Percentiles rank a stretch among this genome's conserved stretches.
Conservation (phyloP, 768 basidiomycete species). For the Collybia mongolica region DNA sequence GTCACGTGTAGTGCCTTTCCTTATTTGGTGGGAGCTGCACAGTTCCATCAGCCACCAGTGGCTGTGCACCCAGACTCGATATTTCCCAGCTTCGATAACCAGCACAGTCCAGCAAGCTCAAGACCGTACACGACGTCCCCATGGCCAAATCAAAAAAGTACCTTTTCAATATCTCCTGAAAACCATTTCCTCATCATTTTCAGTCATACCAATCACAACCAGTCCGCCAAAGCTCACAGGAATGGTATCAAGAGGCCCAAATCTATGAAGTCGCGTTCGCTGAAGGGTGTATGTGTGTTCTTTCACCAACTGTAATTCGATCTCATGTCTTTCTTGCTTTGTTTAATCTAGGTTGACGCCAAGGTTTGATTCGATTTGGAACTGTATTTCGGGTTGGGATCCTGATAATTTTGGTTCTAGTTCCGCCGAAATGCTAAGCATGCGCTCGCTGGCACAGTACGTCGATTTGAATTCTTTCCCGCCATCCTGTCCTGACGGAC, state of each 20-base stretch:
- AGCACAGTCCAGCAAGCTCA: conserved; percentile 21
- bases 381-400: background rate
- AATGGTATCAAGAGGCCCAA: conserved; percentile 93
- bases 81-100: conserved; percentile 8
- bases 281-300: conserved; percentile 81
- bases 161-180: conserved; percentile 17
- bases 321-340: conserved; percentile 6
- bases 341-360: conserved; percentile 61
- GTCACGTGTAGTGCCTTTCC: background rate
- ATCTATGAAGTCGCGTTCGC: conserved; percentile 69
- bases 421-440: conserved; percentile 82
- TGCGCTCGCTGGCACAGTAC: conserved; percentile 74
- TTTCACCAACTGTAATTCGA: background rate
- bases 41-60: conserved; percentile 44
- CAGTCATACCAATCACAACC: conserved; percentile 95
- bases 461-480: conserved; percentile 21
- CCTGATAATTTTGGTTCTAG: conserved; percentile 34
- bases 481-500: conserved; percentile 6
- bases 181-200: background rate
- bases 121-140: conserved; percentile 30
- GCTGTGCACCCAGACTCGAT: conserved; percentile 28
- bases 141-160: conserved; percentile 99
- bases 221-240: conserved; percentile 94
- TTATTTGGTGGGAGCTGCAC: conserved; percentile 28
- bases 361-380: conserved; percentile 52